Evolutionary conservation across 1,284 basidiomycete species (phyloP).

Genomic region (Ganoderma lingzhi): DNA sequence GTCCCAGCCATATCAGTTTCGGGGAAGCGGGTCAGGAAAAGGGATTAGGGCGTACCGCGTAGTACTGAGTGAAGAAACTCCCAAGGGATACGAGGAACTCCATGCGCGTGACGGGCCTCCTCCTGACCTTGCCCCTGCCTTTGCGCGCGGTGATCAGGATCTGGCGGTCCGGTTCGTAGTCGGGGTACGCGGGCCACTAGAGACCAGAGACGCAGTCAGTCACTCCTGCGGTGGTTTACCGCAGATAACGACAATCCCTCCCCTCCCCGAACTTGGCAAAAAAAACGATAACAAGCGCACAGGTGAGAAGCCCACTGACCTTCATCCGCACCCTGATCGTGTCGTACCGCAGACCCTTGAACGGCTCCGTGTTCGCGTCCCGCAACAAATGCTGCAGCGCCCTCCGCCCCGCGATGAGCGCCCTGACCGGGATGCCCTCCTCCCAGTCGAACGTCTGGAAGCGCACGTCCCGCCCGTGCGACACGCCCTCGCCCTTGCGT

Average conservation of each 20-base stretch:
- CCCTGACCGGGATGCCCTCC: constrained; percentile 24
- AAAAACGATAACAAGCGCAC: neutral
- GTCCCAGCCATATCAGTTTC: neutral
- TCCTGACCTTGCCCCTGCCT: constrained; percentile 3
- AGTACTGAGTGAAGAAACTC: constrained; percentile 23
- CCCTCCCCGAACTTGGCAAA: neutral
- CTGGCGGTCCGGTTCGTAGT: constrained; percentile 19
- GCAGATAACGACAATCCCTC: neutral
- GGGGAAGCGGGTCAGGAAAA: too few species aligned
- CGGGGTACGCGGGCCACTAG: constrained; percentile 31
- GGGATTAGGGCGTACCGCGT: constrained; percentile 13
- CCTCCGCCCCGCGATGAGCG: constrained; percentile 21
- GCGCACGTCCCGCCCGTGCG: constrained; percentile 14
- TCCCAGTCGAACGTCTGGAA: constrained; percentile 17
- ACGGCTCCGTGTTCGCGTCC: constrained; percentile 20
- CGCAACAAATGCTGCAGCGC: constrained; percentile 20
- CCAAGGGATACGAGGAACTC: constrained; percentile 24
- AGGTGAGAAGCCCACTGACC: neutral
- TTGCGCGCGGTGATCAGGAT: constrained; percentile 18
- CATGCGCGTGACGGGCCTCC: constrained; percentile 20
- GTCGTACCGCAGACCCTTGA: constrained; percentile 16
- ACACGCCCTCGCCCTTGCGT: neutral
- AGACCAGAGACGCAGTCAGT: neutral
- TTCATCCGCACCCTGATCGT: constrained; percentile 28
- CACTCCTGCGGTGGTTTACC: neutral